Evolutionary conservation across 2,329 filamentous ascomycete species (phyloP), one percentile per base, ranked within the genome.

Genomic region (Trichophyton equinum): DNA sequence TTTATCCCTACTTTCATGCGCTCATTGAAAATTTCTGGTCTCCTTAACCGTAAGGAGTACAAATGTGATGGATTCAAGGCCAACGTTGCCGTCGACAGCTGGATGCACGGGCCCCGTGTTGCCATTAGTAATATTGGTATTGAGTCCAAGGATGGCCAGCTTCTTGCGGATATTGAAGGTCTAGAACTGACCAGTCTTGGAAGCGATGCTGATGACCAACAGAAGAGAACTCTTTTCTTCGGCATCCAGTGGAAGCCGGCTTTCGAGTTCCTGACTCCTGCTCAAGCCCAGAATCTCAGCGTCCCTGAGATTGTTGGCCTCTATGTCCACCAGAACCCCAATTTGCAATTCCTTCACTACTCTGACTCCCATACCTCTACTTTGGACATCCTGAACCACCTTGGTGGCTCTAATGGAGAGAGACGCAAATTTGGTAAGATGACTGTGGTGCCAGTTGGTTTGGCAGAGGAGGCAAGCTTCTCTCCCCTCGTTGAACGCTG

Each of bases 271-370:
- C 58, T 67, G 15, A 63, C 47, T 18, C 38, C 61, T 51, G 42
- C 30, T 8, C 33, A 58, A n/a, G 59, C 64, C n/a, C 57, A 58
- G 18, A 58, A 58, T 60, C 46, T 63, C n/a, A 58, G 47, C 47
- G 44, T 59, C 18, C 47, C 56, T 20, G 60, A 62, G 25, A 51
- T 60, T 25, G n/a, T 62, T 42, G 61, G 60, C 11, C 51, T 58
- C 18, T 61, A 58, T n/a, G 55, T 55, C n/a, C 64, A 68, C 47
- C 61, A 62, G 20, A 58, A 66, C 38, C 67, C 66, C 2, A 58
- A 64, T n/a, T 57, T 65, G 22, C 64, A 65, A 42, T 64, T 69
- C 47, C 60, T 69, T 8, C 67, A 70, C 58, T 63, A 59, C 27
- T 33, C 57, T 20, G 36, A 40, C 11, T 59, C 68, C 27, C 64